Evolutionary conservation across 164 flowering plant species (phyloP).

Genomic region (Stephania yunnanensis): DNA sequence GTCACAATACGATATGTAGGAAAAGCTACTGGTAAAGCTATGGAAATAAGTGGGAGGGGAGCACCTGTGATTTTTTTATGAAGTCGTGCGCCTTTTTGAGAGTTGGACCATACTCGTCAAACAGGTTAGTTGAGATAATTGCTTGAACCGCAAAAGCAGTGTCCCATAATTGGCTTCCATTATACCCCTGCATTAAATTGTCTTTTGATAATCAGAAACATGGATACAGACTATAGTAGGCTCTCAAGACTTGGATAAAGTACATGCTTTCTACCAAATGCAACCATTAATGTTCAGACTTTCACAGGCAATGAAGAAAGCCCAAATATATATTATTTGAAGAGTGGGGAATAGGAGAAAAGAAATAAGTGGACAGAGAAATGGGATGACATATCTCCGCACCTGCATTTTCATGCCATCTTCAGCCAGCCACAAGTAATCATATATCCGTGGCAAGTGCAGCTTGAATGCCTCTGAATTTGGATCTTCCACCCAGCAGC

Average conservation of each 20-base stretch:
- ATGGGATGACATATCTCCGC: constrained; percentile 2
- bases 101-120: constrained; percentile 25
- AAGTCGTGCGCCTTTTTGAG: constrained; percentile 32
- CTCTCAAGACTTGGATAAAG: background rate
- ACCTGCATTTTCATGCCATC: constrained; percentile 46
- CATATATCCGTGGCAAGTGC: constrained; percentile 37
- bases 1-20: background rate
- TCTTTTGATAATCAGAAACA: background rate
- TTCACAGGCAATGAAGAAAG: background rate
- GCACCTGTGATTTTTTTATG: constrained; percentile 38
- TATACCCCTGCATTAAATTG: constrained; percentile 11
- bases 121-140: constrained; percentile 27
- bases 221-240: background rate
- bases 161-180: constrained; percentile 44
- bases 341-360: background rate
- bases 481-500: constrained; percentile 57
- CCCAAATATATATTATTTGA: background rate
- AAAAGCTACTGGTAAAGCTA: background rate
- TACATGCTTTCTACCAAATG: background rate
- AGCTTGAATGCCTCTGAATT: constrained; percentile 38
- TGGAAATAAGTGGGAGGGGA: background rate
- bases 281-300: background rate
- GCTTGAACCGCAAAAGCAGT: constrained; percentile 40
- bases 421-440: constrained; percentile 47
- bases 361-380: background rate